Evolutionary conservation across 2,329 filamentous ascomycete genomes (phyloP), one percentile per base, ranked within the genome.

Genomic region (Trichoderma cornu-damae): DNA sequence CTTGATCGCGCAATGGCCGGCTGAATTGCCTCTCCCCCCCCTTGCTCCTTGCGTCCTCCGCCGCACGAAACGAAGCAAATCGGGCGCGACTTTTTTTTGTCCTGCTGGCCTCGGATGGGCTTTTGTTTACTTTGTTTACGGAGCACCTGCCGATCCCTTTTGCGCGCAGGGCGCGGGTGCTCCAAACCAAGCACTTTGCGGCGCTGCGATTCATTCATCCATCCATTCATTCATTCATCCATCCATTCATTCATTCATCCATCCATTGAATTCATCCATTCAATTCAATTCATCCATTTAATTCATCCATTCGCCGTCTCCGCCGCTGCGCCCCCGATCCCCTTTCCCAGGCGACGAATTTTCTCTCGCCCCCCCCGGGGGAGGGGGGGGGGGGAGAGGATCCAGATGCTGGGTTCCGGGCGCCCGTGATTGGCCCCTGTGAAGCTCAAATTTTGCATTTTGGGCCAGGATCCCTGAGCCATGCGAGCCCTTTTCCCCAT

Each of bases 321-420:
- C 38, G 54, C 46, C 54, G 47, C 44, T 35, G 16, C 38, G 54
- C 42, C 43, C 53, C 34, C 53, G 32, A 48, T 57, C 53, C 46
- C 53, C 53, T 49, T 57, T 57, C 43, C 26, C 18, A 20, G 51
- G 40, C 28, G 47, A 58, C 49, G 50, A 58, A 58, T 58, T 58
- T n/a, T 58, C 57, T 30, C 57, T 48, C 43, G 42, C 40, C 40
- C n/a, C n/a, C n/a, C n/a, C n/a, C n/a, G n/a, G n/a, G n/a, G n/a
- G n/a, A n/a, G n/a, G n/a, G n/a, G n/a, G n/a, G n/a, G n/a, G n/a
- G n/a, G n/a, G n/a, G n/a, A n/a, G n/a, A n/a, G 55, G 42, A 35
- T 14, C 57, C 24, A 24, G 57, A 34, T 30, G 48, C 49, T 58
- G 26, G 20, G 16, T 35, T 43, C 49, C 42, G 42, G 28, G 7